phyloP scores from a whole-genome alignment of 2,329 filamentous ascomycete species.

The Nigrospora osmanthi region DNA sequence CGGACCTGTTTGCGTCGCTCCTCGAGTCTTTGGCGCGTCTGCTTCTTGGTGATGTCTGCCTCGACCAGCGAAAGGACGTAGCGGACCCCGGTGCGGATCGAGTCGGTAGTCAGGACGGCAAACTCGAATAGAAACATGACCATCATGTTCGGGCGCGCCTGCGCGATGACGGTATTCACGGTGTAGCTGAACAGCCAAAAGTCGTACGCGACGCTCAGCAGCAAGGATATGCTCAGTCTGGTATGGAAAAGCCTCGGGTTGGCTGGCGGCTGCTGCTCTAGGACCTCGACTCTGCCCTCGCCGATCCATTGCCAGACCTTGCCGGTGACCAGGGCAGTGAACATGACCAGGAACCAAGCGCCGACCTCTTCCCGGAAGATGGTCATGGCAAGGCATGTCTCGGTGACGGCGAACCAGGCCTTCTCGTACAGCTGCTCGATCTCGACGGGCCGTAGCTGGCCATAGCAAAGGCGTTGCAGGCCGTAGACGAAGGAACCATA shows the following conservation, averaged over 20 bases:
- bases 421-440: slow-evolving; percentile 96
- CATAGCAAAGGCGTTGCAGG: slow-evolving; percentile 85
- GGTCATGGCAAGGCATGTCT: slow-evolving; percentile 96
- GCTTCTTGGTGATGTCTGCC: slow-evolving; percentile 63
- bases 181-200: slow-evolving; percentile 73
- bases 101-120: slow-evolving; percentile 74
- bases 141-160: slow-evolving; percentile 97
- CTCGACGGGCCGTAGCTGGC: slow-evolving; percentile 83
- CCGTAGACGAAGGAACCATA: slow-evolving; percentile 77
- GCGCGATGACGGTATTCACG: slow-evolving; percentile 72
- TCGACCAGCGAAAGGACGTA: slow-evolving; percentile 77
- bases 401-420: slow-evolving; percentile 95
- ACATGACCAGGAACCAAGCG: slow-evolving; percentile 94
- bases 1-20: slow-evolving; percentile 62
- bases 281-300: slow-evolving; percentile 84
- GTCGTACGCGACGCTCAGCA: slow-evolving; percentile 75
- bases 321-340: slow-evolving; percentile 81
- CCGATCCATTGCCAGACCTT: slow-evolving; percentile 99
- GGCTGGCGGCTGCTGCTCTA: slow-evolving; percentile 89
- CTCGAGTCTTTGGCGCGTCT: slow-evolving; percentile 62
- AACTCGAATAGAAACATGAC: slow-evolving; percentile 99
- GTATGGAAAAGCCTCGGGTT: slow-evolving; percentile 85
- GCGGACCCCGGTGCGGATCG: slow-evolving; percentile 68
- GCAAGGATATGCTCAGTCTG: slow-evolving; percentile 69
- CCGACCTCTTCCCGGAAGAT: slow-evolving; percentile 95